These are phyloP conservation scores for Neonectria magnoliae DNA, from an alignment of 2,329 filamentous ascomycete species.

Conservation along the genomic window DNA sequence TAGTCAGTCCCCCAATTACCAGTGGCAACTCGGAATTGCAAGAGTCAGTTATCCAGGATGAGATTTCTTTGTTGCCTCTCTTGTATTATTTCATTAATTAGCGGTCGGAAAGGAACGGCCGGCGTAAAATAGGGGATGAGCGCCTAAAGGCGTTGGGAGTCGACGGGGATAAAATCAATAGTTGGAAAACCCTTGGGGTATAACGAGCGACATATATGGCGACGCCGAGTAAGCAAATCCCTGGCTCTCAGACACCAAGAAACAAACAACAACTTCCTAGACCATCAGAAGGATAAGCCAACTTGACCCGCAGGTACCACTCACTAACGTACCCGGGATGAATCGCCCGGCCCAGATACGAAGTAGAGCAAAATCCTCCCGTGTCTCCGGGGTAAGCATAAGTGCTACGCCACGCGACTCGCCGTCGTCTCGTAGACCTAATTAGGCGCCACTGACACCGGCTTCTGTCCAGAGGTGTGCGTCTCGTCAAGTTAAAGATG, in stretches of 20 bases:
- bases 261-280: constrained; percentile 12
- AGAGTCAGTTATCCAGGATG: not conserved
- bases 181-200: constrained; percentile 29
- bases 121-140: constrained; percentile 7
- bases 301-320: not conserved
- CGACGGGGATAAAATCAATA: constrained; percentile 33
- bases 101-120: not conserved
- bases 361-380: not conserved
- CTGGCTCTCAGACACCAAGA: constrained; percentile 4
- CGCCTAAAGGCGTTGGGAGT: constrained; percentile 3
- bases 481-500: not conserved
- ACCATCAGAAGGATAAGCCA: not conserved
- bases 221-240: constrained; percentile 17
- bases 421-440: not conserved
- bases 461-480: constrained; percentile 3
- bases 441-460: not conserved
- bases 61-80: not conserved
- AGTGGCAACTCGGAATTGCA: not conserved
- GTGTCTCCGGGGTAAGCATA: not conserved
- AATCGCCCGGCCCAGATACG: not conserved
- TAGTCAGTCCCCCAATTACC: not conserved
- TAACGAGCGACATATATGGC: constrained; percentile 36
- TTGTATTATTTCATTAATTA: not conserved
- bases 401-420: constrained; percentile 1
- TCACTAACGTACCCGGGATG: not conserved